These are phyloP conservation scores for Aspergillus sp. DNA, from an alignment of 2,329 filamentous ascomycete species.

Conservation along the genomic window DNA sequence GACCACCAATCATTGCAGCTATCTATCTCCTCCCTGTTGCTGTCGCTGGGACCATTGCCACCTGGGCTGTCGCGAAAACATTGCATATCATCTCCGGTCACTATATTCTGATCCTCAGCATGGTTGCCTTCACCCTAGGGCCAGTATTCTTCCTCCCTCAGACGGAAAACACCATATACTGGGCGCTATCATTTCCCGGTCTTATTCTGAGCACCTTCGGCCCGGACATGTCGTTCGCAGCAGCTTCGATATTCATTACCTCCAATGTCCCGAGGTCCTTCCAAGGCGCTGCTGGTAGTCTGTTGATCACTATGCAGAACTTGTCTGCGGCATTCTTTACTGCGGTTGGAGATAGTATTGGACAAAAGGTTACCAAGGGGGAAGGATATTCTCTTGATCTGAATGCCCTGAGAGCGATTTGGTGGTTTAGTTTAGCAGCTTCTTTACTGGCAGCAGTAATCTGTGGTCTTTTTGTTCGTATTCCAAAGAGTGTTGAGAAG, in stretches of 20 bases:
- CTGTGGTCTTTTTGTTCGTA: slow-evolving; percentile 34
- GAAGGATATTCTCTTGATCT: slow-evolving; percentile 21
- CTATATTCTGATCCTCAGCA: slow-evolving; percentile 42
- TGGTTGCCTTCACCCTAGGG: slow-evolving; percentile 37
- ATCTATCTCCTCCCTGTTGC: slow-evolving; percentile 44
- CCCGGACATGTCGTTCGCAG: slow-evolving; percentile 44
- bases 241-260: slow-evolving; percentile 47
- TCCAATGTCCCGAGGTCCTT: slow-evolving; percentile 43
- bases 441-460: slow-evolving; percentile 30
- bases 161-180: slow-evolving; percentile 37
- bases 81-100: slow-evolving; percentile 43
- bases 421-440: slow-evolving; percentile 38
- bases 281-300: slow-evolving; percentile 42
- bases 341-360: slow-evolving; percentile 33
- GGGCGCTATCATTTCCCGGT: slow-evolving; percentile 42
- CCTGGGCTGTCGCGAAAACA: slow-evolving; percentile 41
- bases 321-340: slow-evolving; percentile 40
- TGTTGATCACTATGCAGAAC: slow-evolving; percentile 46
- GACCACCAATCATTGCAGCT: slow-evolving; percentile 35
- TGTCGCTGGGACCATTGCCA: slow-evolving; percentile 40
- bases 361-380: slow-evolving; percentile 17
- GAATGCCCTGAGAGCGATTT: slow-evolving; percentile 33
- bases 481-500: slow-evolving; percentile 38
- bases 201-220: slow-evolving; percentile 44
- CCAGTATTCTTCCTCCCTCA: slow-evolving; percentile 39